Evolutionary conservation across 225 moss, liverwort and hornwort species (phyloP), one percentile per base, ranked within the genome.

Genomic region (Marchantia polymorpha): DNA sequence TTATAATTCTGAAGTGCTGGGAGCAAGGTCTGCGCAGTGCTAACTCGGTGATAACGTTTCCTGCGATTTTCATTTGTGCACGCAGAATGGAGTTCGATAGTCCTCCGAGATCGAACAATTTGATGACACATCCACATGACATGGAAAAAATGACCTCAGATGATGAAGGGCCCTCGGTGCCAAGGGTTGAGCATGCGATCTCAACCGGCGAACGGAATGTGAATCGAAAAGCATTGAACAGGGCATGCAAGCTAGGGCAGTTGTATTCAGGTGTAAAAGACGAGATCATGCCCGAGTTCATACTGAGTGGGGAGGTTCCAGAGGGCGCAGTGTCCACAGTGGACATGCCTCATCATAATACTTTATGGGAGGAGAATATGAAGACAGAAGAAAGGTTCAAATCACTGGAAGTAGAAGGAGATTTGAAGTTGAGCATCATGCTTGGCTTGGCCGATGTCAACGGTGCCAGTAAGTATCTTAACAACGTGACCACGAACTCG

Each of bases 401-500:
- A 69, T 66, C 78, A 22, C 67, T 78, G 54, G 78, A 78, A 47
- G 65, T 78, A 66, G 78, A 69, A 27, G 78, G 78, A 39, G 78
- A 78, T 29, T n/a, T 78, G 9, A 78, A 78, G 52, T 27, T 78
- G 53, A 78, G 78, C 68, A 46, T 78, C 52, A 51, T 78, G 53
- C 27, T 78, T 10, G 68, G 68, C 17, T 26, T 78, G 19, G 68
- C 68, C 16, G 68, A 69, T 53, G 68, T 78, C 54, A 56, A 69
- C 22, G 78, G 78, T 27, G 65, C 78, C 6, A 69, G 78, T 52
- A 78, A 69, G 30, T 78, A 78, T 39, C 50, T 78, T 19, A 68
- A 67, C 26, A 55, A 54, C 30, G 68, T 39, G 65, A 78, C 65
- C 20, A 78, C 68, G 58, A 78, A 67, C 78, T 67, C 78, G 7